Percentiles rank a stretch among this genome's conserved stretches.
These are phyloP conservation scores for Lipomyces orientalis DNA, from an alignment of 805 yeast genomes.

Conservation along the genomic window DNA sequence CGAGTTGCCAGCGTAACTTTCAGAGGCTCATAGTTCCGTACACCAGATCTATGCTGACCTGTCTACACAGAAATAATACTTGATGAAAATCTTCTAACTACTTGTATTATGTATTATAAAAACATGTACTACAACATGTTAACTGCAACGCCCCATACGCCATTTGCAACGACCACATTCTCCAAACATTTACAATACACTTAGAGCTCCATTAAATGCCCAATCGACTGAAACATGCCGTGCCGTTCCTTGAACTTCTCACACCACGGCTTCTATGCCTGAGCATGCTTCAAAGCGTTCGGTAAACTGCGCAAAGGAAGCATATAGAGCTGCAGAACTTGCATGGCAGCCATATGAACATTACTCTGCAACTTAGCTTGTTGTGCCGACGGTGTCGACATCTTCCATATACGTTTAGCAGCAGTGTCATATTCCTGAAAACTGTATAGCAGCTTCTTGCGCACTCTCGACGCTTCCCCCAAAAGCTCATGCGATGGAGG, in stretches of 20 bases:
- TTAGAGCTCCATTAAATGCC: not conserved
- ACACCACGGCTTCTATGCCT: not conserved
- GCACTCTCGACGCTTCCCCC: constrained; percentile 49
- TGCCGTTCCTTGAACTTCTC: not conserved
- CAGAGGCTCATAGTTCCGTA: no score
- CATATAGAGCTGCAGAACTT: constrained; percentile 70
- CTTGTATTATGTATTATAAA: not conserved
- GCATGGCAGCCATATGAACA: constrained; percentile 60
- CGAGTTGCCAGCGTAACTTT: no score
- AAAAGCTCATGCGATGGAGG: constrained; percentile 44
- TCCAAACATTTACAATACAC: not conserved
- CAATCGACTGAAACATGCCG: not conserved
- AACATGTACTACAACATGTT: not conserved
- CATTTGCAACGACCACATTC: not conserved
- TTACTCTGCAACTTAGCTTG: constrained; percentile 58
- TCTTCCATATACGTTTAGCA: constrained; percentile 52
- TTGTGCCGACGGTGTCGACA: constrained; percentile 48
- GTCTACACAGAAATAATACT: not conserved
- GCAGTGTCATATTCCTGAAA: constrained; percentile 59
- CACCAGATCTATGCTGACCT: not conserved
- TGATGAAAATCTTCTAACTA: not conserved
- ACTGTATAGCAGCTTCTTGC: constrained; percentile 55
- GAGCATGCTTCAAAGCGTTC: constrained; percentile 46
- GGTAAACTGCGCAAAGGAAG: constrained; percentile 68
- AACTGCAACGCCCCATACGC: not conserved